Base-by-base conservation (phyloP, 176 grass and related monocot species). In the Oryza punctata region DNA sequence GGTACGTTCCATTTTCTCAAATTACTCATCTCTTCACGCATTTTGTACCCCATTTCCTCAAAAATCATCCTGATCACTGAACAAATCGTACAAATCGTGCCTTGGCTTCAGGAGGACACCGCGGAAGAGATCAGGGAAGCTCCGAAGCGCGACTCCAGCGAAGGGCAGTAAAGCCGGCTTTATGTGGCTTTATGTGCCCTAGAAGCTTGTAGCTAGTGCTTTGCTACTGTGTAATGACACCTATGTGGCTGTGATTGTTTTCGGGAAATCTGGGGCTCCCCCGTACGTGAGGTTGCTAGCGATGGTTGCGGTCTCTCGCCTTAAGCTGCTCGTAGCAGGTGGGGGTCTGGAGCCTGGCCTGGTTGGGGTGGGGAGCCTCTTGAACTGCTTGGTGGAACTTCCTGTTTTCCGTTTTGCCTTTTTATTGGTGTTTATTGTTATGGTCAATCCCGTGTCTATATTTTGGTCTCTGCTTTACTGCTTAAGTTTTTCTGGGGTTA, bases 81-180 rank as follows among this genome's bases (percentile, higher is more conserved):
- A 67, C 37, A 78, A 78, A 60, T 10, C 0, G 26, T 71, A 65
- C 37, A 30, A 1, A 3, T 12, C 26, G 16, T 6, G 18, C 69
- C 72, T 76, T 76, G 79, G 37, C 1, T 80, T 49, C 76, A 87
- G 89, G 89, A 91, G 85, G 89, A 91, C 81, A 67, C 89, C 1
- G 85, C 89, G 0, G 89, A 90, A 41, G 89, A 87, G 76, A 87
- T 71, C 64, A 75, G 80, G 85, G 89, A 91, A 43, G 63, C 80
- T 1, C 89, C 89, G 6, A 91, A 87, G 85, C 37, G 0, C 0
- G 85, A 82, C 71, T 89, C 82, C 3, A 73, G 78, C 3, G 85
- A 87, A 38, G 80, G 69, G 38, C 84, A 91, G 84, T 91, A 91
- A 91, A 80, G 76, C 50, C 2, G 14, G 70, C 10, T 87, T 76